Percentiles rank a stretch among this genome's conserved stretches.
Conservation (phyloP, 2,329 filamentous ascomycete species). For the Drechslerella coelobrocha region DNA sequence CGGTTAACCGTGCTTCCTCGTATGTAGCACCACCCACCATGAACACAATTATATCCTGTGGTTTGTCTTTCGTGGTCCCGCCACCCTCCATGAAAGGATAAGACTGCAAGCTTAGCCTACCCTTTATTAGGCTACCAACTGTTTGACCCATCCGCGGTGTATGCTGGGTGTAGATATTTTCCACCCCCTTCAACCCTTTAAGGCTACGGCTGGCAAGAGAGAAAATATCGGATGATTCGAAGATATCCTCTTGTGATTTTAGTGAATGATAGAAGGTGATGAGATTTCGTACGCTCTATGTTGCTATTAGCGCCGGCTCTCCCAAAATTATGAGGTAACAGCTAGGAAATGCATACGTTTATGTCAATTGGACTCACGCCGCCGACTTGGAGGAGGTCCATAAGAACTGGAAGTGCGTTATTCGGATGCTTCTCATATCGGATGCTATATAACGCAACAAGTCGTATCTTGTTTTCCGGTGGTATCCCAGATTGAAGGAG, state of each 20-base stretch:
- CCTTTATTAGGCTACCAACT: slow-evolving; percentile 91
- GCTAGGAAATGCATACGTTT: slow-evolving; percentile 31
- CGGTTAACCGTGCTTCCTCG: slow-evolving; percentile 94
- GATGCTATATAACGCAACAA: slow-evolving; percentile 93
- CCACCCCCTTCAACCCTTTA: slow-evolving; percentile 93
- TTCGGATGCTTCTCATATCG: slow-evolving; percentile 87
- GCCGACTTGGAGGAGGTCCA: slow-evolving; percentile 88
- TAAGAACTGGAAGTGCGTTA: slow-evolving; percentile 80
- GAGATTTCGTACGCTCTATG: slow-evolving; percentile 72
- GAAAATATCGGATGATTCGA: slow-evolving; percentile 90
- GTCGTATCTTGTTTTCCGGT: slow-evolving; percentile 80
- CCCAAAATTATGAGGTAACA: neutral
- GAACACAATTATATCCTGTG: slow-evolving; percentile 94
- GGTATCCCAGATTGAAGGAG: slow-evolving; percentile 83
- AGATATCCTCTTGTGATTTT: slow-evolving; percentile 76
- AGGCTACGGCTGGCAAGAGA: slow-evolving; percentile 84
- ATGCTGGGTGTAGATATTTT: slow-evolving; percentile 99
- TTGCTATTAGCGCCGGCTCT: neutral
- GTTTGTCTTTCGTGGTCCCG: slow-evolving; percentile 87
- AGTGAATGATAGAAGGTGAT: slow-evolving; percentile 86
- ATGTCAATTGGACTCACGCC: slow-evolving; percentile 79
- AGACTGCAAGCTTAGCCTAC: slow-evolving; percentile 80
- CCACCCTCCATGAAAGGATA: slow-evolving; percentile 94
- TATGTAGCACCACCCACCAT: slow-evolving; percentile 93
- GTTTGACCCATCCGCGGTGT: slow-evolving; percentile 86